Percentiles rank a stretch among this genome's conserved stretches.
phyloP scores from a whole-genome alignment of 176 grass and related monocot species.

The Triticum dicoccoides region DNA sequence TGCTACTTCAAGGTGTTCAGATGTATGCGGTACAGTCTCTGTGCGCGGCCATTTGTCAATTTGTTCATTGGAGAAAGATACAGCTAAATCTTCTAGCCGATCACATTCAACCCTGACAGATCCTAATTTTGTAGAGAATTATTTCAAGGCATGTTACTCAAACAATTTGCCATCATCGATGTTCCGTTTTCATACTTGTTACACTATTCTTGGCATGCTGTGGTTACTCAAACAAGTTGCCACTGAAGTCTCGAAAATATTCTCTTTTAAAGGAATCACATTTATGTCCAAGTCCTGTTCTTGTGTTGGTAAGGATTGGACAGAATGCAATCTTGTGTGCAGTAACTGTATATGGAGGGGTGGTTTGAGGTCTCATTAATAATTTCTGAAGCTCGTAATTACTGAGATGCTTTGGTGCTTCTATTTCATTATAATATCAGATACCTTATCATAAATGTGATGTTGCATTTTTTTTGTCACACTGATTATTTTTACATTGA shows the following conservation, averaged over 20 bases:
- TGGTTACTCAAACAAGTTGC: background rate
- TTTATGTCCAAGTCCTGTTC: background rate
- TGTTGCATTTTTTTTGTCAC: constrained; percentile 1
- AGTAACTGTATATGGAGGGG: background rate
- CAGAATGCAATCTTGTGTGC: background rate
- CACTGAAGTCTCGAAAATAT: background rate
- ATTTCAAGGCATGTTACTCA: constrained; percentile 65
- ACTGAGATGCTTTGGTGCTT: constrained; percentile 17
- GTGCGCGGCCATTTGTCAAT: constrained; percentile 23
- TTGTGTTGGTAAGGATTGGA: constrained; percentile 2
- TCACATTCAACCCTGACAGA: constrained; percentile 83
- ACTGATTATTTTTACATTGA: background rate
- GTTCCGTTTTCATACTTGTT: constrained; percentile 10
- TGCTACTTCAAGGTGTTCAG: constrained; percentile 43
- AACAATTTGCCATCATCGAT: background rate
- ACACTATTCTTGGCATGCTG: background rate
- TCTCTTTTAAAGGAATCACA: background rate
- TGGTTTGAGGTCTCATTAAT: background rate
- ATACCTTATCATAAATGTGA: background rate
- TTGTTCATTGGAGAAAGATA: constrained; percentile 28
- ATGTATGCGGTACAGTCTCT: constrained; percentile 39
- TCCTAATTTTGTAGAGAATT: constrained; percentile 96
- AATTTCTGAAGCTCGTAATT: constrained; percentile 7
- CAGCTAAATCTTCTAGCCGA: constrained; percentile 42
- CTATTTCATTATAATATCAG: background rate